Evolutionary conservation across 768 basidiomycete genomes (phyloP).

Genomic region (Coprinopsis marcescibilis): DNA sequence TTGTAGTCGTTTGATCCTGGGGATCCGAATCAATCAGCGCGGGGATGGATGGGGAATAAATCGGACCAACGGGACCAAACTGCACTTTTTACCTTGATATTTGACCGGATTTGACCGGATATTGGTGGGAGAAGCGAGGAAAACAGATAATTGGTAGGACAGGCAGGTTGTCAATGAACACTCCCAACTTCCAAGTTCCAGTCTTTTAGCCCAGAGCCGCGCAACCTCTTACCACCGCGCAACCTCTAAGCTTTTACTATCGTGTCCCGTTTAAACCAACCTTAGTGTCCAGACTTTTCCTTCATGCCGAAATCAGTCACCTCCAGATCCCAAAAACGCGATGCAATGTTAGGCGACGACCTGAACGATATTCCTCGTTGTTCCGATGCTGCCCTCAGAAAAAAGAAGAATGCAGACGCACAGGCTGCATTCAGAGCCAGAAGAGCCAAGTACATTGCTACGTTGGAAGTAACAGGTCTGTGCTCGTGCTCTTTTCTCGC

Average conservation of each 20-base stretch:
- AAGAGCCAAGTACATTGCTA: constrained; percentile 82
- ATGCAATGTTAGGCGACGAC: constrained; percentile 29
- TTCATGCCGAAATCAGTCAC: constrained; percentile 40
- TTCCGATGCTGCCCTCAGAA: constrained; percentile 66
- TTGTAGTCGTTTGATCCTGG: constrained; percentile 79
- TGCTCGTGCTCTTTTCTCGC: constrained; percentile 12
- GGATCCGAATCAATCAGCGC: constrained; percentile 55
- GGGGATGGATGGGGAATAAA: constrained; percentile 30
- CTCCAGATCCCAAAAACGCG: constrained; percentile 20
- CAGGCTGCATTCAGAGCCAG: constrained; percentile 81
- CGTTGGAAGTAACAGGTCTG: constrained; percentile 74
- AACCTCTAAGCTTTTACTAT: constrained; percentile 58
- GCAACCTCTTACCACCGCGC: constrained; percentile 58
- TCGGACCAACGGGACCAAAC: constrained; percentile 25
- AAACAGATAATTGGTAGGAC: constrained; percentile 29
- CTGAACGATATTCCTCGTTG: constrained; percentile 37
- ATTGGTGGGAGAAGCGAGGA: constrained; percentile 42
- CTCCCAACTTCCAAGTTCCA: constrained; percentile 44
- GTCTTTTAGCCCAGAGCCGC: constrained; percentile 42
- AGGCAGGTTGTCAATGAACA: constrained; percentile 37
- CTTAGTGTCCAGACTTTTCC: constrained; percentile 22
- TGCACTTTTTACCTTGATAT: constrained; percentile 26
- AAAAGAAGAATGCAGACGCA: constrained; percentile 88
- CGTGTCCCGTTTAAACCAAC: constrained; percentile 55
- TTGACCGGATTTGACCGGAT: constrained; percentile 27